Percentiles rank a stretch among this genome's conserved stretches.
Evolutionary conservation across 2,329 filamentous ascomycete species (phyloP).

Genomic region (Colletotrichum caudatum): DNA sequence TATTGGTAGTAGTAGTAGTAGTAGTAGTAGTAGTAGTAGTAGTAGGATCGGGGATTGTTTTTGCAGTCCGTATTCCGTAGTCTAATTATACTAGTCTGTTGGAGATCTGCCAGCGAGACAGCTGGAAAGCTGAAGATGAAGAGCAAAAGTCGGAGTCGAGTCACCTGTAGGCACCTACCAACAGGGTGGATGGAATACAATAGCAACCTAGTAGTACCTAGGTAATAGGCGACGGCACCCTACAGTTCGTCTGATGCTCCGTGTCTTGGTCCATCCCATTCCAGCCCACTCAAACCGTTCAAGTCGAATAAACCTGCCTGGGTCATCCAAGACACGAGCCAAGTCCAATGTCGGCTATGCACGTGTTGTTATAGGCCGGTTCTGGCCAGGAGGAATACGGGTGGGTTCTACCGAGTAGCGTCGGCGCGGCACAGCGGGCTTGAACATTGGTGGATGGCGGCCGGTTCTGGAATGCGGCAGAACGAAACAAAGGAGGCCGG

Average conservation of each 20-base stretch:
- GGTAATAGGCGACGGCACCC: conserved; percentile 1
- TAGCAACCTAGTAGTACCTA: too few species aligned
- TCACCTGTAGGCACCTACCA: not conserved
- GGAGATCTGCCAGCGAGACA: conserved; percentile 29
- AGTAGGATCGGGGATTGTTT: too few species aligned
- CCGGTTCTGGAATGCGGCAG: conserved; percentile 16
- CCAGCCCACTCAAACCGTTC: not conserved
- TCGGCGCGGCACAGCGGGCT: not conserved
- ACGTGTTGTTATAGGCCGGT: not conserved
- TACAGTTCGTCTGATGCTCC: conserved; percentile 14
- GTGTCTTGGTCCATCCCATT: conserved; percentile 9
- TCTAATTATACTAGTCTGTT: not conserved
- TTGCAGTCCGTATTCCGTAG: too few species aligned
- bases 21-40: too few species aligned
- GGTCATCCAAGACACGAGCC: not conserved
- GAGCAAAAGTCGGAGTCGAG: not conserved
- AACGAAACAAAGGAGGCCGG: conserved; percentile 21
- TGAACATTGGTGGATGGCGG: not conserved
- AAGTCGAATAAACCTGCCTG: not conserved
- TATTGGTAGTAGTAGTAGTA: not conserved
- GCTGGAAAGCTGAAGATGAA: not conserved
- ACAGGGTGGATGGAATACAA: not conserved
- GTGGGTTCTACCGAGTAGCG: too few species aligned
- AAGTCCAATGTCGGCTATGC: not conserved
- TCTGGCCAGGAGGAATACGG: not conserved